These are phyloP conservation scores for Diaporthe eres DNA, from an alignment of 2,329 filamentous ascomycete species.

Conservation along the genomic window DNA sequence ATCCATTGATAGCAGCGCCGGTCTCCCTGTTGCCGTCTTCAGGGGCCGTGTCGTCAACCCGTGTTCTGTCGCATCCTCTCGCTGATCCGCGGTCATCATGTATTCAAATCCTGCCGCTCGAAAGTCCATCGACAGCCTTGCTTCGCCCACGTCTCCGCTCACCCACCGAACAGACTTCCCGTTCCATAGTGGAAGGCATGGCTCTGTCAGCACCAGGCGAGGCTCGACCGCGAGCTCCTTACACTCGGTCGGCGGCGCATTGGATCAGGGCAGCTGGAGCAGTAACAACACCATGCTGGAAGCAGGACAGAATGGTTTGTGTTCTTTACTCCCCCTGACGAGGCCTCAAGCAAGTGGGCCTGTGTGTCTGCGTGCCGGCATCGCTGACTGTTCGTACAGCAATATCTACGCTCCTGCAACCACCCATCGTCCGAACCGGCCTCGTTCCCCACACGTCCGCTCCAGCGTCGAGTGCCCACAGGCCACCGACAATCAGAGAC, in stretches of 20 bases:
- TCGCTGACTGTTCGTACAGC: conserved; percentile 62
- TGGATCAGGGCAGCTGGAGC: conserved; percentile 74
- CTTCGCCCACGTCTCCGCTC: conserved; percentile 64
- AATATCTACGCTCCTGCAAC: conserved; percentile 93
- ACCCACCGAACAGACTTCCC: conserved; percentile 67
- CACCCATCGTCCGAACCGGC: conserved; percentile 90
- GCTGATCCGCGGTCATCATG: conserved; percentile 62
- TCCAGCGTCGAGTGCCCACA: conserved; percentile 79
- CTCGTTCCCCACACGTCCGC: conserved; percentile 83
- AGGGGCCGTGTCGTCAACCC: conserved; percentile 30
- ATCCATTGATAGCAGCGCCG: conserved; percentile 37
- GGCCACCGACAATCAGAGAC: conserved; percentile 86
- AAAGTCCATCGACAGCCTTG: conserved; percentile 76
- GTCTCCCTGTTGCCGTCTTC: conserved; percentile 31
- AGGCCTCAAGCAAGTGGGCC: background rate
- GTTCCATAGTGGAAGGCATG: conserved; percentile 62
- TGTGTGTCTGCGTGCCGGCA: background rate
- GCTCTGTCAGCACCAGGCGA: conserved; percentile 63
- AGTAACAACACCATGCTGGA: conserved; percentile 73
- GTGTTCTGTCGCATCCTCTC: conserved; percentile 24
- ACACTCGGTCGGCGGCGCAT: conserved; percentile 85
- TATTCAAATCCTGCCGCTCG: conserved; percentile 70
- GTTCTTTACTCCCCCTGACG: background rate
- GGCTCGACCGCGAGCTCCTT: conserved; percentile 91
- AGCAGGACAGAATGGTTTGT: conserved; percentile 84